Evolutionary conservation across 257 asterid species (phyloP), one percentile per base, ranked within the genome.

Genomic region (Voacanga thouarsii): DNA sequence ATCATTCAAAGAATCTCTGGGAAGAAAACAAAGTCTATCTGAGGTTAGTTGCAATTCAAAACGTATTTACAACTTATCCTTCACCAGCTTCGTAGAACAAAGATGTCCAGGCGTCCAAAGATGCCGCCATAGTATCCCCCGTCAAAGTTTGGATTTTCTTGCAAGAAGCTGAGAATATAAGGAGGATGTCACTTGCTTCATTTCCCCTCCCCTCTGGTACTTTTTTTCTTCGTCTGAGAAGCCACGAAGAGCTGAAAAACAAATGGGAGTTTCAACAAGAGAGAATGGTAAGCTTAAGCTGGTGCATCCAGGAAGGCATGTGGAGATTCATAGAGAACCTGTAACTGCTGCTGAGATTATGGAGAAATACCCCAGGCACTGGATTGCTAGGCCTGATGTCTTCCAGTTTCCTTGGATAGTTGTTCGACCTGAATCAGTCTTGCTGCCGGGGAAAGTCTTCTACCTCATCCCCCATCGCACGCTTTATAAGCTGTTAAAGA

Each of bases 371-470:
- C 92, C 90, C 19, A 80, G 87, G n/a, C 86, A 89, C 76, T 89
- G 92, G 69, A 64, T 91, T 37, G 84, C 96, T 10, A 77, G 97
- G 81, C 94, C 96, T 15, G 98, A 93, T 71, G 88, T 91, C 49
- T 90, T 91, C 72, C 83, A 86, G 79, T 85, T 61, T 69, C 93
- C 94, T 0, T 85, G 91, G 90, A 81, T 90, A 10, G 89, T 89
- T 21, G 92, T 91, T 6, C 85, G 84, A 0, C 97, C 96, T 1
- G 91, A 90, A 39, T 88, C 90, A 1, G 71, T 85, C 26, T 60
- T 87, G 33, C 51, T 65, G n/a, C 89, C 81, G 0, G 90, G 89
- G 44, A 81, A 81, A 75, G 89, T 87, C 43, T 87, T 87, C 73
- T 85, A 81, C 64, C 73, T 85, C 6, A 78, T 85, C 19, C 90